Percentiles rank a stretch among this genome's conserved stretches.
Conservation (phyloP, 495 filamentous ascomycete genomes). For the Podospora anserina region DNA sequence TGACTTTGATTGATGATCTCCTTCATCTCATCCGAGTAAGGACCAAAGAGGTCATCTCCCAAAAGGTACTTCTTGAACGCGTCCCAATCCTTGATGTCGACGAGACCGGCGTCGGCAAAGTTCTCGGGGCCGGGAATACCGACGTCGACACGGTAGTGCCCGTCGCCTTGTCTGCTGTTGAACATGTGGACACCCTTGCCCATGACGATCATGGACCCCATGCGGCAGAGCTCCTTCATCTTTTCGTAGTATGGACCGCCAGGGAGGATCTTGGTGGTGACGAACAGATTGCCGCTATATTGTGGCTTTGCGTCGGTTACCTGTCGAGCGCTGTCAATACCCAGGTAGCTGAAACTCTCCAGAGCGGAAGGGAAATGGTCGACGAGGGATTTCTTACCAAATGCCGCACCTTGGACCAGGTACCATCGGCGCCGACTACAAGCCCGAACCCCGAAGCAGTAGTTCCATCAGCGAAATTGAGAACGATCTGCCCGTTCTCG, state of each 20-base stretch:
- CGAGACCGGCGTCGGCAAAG: slow-evolving; percentile 5
- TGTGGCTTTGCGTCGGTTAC: not conserved
- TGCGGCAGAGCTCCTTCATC: too few relatives aligned
- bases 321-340: not conserved
- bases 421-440: slow-evolving; percentile 39
- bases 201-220: slow-evolving; percentile 22
- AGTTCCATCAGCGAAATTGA: slow-evolving; percentile 25
- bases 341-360: too few relatives aligned
- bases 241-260: too few relatives aligned
- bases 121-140: slow-evolving; percentile 25
- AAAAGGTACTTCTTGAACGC: too few relatives aligned
- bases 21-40: slow-evolving; percentile 29
- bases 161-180: slow-evolving; percentile 29
- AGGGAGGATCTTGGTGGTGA: not conserved
- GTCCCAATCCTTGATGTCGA: not conserved
- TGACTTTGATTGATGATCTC: slow-evolving; percentile 27
- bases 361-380: too few relatives aligned
- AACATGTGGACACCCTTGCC: slow-evolving; percentile 21
- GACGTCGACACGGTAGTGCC: slow-evolving; percentile 31
- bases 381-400: slow-evolving; percentile 21
- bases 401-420: slow-evolving; percentile 35
- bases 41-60: not conserved
- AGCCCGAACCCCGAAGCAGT: slow-evolving; percentile 28
- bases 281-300: not conserved
- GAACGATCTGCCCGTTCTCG: not conserved